phyloP scores from a whole-genome alignment of 768 basidiomycete genomes.

The Hortiboletus flavorubellus region DNA sequence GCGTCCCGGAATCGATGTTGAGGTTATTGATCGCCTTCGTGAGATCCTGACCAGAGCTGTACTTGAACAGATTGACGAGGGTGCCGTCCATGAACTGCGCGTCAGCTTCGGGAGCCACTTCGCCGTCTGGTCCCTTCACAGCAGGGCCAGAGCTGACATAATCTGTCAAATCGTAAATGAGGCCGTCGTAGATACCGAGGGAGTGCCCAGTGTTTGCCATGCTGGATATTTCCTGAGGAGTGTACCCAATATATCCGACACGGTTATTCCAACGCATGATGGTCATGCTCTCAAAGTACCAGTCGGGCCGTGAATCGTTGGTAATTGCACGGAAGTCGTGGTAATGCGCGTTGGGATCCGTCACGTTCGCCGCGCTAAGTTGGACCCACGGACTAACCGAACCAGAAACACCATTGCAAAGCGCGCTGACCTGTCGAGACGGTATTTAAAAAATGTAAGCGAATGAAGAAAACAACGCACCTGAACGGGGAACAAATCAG shows the following conservation, averaged over 20 bases:
- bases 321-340: slow-evolving; percentile 79
- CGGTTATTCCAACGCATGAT: slow-evolving; percentile 87
- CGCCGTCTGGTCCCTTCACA: slow-evolving; percentile 45
- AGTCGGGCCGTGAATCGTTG: slow-evolving; percentile 91
- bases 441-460: not conserved
- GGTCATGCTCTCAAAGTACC: slow-evolving; percentile 97
- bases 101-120: slow-evolving; percentile 42
- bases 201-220: slow-evolving; percentile 61
- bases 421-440: slow-evolving; percentile 68
- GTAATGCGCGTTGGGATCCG: slow-evolving; percentile 74
- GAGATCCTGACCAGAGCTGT: slow-evolving; percentile 72
- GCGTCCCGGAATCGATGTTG: no score
- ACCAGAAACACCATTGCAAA: slow-evolving; percentile 81
- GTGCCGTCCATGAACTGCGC: slow-evolving; percentile 67
- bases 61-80: slow-evolving; percentile 74
- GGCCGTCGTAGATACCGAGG: slow-evolving; percentile 81
- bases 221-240: slow-evolving; percentile 67
- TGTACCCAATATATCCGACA: slow-evolving; percentile 84
- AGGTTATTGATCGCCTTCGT: slow-evolving; percentile 56
- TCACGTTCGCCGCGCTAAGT: slow-evolving; percentile 66
- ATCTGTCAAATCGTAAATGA: slow-evolving; percentile 83
- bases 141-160: slow-evolving; percentile 75
- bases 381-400: slow-evolving; percentile 81
- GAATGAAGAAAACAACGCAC: slow-evolving; percentile 36
- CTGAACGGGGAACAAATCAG: slow-evolving; percentile 49